Base-by-base conservation (phyloP, 345 rosid genomes). In the Gossypium raimondii region DNA sequence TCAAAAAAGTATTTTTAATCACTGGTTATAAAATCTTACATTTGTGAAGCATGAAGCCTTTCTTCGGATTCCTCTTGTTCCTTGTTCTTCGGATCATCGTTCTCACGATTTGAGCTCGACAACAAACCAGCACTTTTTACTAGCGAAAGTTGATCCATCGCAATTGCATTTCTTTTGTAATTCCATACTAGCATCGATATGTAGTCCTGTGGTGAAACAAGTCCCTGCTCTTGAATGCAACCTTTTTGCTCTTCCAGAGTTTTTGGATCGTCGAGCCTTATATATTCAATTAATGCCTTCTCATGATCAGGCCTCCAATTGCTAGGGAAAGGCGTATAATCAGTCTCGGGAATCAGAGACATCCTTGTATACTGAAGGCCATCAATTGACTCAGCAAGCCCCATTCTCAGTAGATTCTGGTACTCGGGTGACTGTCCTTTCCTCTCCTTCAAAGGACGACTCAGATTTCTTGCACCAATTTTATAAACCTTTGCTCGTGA, bases 111-210 rank as follows among this genome's bases (percentile, higher is more conserved):
- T 68, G 89, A 84, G 71, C 80, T 78, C 77, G 81, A 77, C 53
- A 83, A 75, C 53, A 79, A 75, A 9, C 71, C 58, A 50, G 73
- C 55, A 67, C 67, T 76, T 73, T 83, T 78, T 22, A 84, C 44
- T 77, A 89, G 80, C 65, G 95, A 86, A 75, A 86, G 82, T 78
- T 87, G 94, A 79, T 89, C 94, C 83, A 88, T 85, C 6, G 71
- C 84, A 69, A 90, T 84, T 18, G 90, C 86, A 62, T 95, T 95
- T 83, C 96, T 83, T 77, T 93, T 95, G 79, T 93, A 95, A 87
- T 91, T 93, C 99, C 99, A 95, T 55, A 95, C 98, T 72, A 95
- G 90, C 98, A 95, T 92, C 7, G 97, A 90, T 45, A 88, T 77
- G 76, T 89, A 93, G 75, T 95, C 97, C 78, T 93, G 98, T 52